These are phyloP conservation scores for Penicillium parvum DNA, from an alignment of 495 filamentous ascomycete species.

Conservation along the genomic window DNA sequence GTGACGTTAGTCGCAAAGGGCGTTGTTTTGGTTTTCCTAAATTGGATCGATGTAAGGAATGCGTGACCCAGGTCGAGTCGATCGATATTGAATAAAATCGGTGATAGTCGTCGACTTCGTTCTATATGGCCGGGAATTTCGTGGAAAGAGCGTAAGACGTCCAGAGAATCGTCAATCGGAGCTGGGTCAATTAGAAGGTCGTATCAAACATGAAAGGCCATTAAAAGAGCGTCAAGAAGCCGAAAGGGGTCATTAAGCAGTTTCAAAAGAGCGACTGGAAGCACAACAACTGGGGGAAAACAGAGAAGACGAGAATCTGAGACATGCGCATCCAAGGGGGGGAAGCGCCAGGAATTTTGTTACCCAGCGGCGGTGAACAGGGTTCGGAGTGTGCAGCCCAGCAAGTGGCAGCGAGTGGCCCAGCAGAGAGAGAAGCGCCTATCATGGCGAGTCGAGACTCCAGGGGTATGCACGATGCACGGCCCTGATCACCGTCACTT, in stretches of 20 bases:
- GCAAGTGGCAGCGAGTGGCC: no score
- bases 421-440: slow-evolving; percentile 10
- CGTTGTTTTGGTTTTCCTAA: slow-evolving; percentile 20
- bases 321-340: slow-evolving; percentile 25
- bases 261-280: slow-evolving; percentile 37
- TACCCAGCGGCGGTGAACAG: slow-evolving; percentile 36
- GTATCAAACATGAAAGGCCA: slow-evolving; percentile 22
- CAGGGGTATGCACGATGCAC: slow-evolving; percentile 15
- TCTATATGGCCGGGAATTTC: slow-evolving; percentile 8
- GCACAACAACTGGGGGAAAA: slow-evolving; percentile 3
- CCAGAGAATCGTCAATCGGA: slow-evolving; percentile 23
- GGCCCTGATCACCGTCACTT: neutral
- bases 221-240: slow-evolving; percentile 35
- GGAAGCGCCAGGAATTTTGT: slow-evolving; percentile 30
- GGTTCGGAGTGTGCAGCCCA: no score
- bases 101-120: slow-evolving; percentile 8
- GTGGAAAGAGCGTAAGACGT: slow-evolving; percentile 24
- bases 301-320: slow-evolving; percentile 12
- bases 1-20: slow-evolving; percentile 12
- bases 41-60: slow-evolving; percentile 30
- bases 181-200: slow-evolving; percentile 16
- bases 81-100: slow-evolving; percentile 5
- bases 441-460: slow-evolving; percentile 13
- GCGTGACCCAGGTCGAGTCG: slow-evolving; percentile 21
- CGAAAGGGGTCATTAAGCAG: slow-evolving; percentile 19